A percentile compares a stretch with the other conserved stretches of the same genome.
Evolutionary conservation across 2,329 filamentous ascomycete species (phyloP).

Genomic region (Colletotrichum neosansevieriae): DNA sequence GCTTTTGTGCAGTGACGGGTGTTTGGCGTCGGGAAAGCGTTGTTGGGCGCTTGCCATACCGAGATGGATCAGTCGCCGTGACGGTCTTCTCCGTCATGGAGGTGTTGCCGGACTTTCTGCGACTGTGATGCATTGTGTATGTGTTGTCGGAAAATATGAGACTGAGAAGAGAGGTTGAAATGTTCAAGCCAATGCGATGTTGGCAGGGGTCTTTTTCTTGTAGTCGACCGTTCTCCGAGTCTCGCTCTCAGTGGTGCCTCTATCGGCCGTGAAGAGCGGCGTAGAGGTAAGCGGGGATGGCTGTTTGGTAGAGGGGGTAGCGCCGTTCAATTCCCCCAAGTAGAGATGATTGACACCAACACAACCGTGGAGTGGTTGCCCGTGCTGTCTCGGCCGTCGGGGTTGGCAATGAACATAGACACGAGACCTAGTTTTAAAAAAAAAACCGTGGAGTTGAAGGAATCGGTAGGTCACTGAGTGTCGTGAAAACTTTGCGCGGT

Average conservation of each 20-base stretch:
- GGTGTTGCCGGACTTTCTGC: slow-evolving; percentile 68
- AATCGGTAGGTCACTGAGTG: slow-evolving; percentile 20
- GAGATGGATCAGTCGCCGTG: slow-evolving; percentile 58
- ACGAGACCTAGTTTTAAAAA: slow-evolving; percentile 10
- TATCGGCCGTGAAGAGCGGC: slow-evolving; percentile 28
- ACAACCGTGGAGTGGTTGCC: slow-evolving; percentile 17
- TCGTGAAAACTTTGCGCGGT: slow-evolving; percentile 36
- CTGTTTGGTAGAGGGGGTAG: slow-evolving; percentile 36
- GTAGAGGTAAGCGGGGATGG: slow-evolving; percentile 38
- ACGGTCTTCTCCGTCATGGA: slow-evolving; percentile 67
- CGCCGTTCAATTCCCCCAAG: slow-evolving; percentile 35
- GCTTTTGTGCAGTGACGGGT: slow-evolving; percentile 56
- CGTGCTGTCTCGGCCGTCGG: slow-evolving; percentile 37
- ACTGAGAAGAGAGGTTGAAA: slow-evolving; percentile 35
- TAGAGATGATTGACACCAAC: slow-evolving; percentile 36
- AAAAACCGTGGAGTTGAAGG: slow-evolving; percentile 14
- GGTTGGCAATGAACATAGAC: slow-evolving; percentile 33
- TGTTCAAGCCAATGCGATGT: slow-evolving; percentile 29
- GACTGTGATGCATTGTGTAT: slow-evolving; percentile 65
- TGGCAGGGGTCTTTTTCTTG: slow-evolving; percentile 35
- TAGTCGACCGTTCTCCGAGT: slow-evolving; percentile 20
- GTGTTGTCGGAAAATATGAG: slow-evolving; percentile 38
- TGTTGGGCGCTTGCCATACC: slow-evolving; percentile 59
- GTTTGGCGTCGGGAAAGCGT: slow-evolving; percentile 59
- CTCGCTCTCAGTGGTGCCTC: slow-evolving; percentile 10